These are phyloP conservation scores for Asterophora parasitica DNA, from an alignment of 768 basidiomycete species.

Conservation along the genomic window DNA sequence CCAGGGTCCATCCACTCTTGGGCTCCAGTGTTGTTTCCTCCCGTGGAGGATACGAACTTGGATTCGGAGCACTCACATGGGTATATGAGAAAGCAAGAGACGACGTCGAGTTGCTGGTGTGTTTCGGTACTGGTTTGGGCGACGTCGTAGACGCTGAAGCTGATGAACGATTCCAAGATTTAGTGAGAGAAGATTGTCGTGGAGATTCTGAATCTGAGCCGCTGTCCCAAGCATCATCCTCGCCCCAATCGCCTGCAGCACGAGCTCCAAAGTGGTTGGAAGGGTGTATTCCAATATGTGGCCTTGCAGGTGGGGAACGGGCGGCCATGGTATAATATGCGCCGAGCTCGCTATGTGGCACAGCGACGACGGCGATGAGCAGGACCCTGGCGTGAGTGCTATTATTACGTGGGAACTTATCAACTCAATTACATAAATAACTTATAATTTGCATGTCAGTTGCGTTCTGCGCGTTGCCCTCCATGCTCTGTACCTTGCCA, in stretches of 20 bases:
- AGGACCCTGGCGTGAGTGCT: slow-evolving; percentile 6
- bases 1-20: slow-evolving; percentile 77
- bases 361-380: not conserved
- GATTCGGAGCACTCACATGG: slow-evolving; percentile 68
- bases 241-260: slow-evolving; percentile 59
- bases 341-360: slow-evolving; percentile 5
- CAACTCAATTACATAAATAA: slow-evolving; percentile 3
- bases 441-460: too few relatives aligned
- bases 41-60: slow-evolving; percentile 69
- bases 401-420: slow-evolving; percentile 15
- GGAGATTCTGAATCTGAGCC: slow-evolving; percentile 74
- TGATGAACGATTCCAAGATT: slow-evolving; percentile 38
- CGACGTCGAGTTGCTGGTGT: slow-evolving; percentile 45
- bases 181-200: slow-evolving; percentile 47
- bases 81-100: slow-evolving; percentile 80
- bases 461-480: too few relatives aligned
- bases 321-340: slow-evolving; percentile 36
- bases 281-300: slow-evolving; percentile 64
- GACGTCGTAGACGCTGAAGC: slow-evolving; percentile 30
- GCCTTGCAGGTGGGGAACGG: slow-evolving; percentile 67
- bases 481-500: not conserved
- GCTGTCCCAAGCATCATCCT: slow-evolving; percentile 87
- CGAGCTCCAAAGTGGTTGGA: slow-evolving; percentile 35
- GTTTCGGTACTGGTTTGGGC: slow-evolving; percentile 53
- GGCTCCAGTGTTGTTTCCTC: slow-evolving; percentile 34